These are phyloP conservation scores for Sicyos baderoa DNA, from an alignment of 306 rosid genomes.

Conservation along the genomic window DNA sequence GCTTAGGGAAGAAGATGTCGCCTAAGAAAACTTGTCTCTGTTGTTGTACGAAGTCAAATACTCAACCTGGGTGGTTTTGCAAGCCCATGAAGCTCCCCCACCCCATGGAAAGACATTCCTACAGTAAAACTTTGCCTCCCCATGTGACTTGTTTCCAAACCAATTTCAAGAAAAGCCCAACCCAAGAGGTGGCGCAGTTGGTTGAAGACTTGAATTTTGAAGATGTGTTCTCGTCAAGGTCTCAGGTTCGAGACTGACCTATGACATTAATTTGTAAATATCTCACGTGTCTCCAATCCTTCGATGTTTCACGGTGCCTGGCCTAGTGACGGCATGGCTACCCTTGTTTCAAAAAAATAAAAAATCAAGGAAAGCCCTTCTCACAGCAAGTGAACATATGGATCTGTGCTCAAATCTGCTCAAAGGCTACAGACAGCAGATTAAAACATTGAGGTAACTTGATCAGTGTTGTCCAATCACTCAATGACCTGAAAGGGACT, in stretches of 20 bases:
- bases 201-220: too few relatives aligned
- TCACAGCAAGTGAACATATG: background rate
- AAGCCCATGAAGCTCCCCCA: slow-evolving; percentile 10
- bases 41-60: slow-evolving; percentile 10
- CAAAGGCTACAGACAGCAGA: background rate
- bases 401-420: background rate
- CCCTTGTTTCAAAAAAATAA: too few relatives aligned
- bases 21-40: slow-evolving; percentile 2
- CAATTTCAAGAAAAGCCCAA: slow-evolving; percentile 8
- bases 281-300: too few relatives aligned
- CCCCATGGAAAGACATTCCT: slow-evolving; percentile 11
- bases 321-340: too few relatives aligned
- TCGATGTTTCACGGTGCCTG: too few relatives aligned
- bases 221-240: too few relatives aligned
- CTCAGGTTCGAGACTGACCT: too few relatives aligned
- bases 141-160: slow-evolving; percentile 8
- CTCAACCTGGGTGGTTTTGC: slow-evolving; percentile 11
- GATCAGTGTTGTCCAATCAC: slow-evolving; percentile 9
- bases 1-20: slow-evolving; percentile 17
- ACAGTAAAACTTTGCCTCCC: slow-evolving; percentile 13
- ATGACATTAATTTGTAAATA: too few relatives aligned
- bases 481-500: background rate
- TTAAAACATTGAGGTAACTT: background rate
- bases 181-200: too few relatives aligned
- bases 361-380: slow-evolving; percentile 4